A percentile compares a stretch with the other conserved stretches of the same genome.
Evolutionary conservation across 108 stramenopile genomes (phyloP).

Genomic region (Pseudonitzschia multiseries): DNA sequence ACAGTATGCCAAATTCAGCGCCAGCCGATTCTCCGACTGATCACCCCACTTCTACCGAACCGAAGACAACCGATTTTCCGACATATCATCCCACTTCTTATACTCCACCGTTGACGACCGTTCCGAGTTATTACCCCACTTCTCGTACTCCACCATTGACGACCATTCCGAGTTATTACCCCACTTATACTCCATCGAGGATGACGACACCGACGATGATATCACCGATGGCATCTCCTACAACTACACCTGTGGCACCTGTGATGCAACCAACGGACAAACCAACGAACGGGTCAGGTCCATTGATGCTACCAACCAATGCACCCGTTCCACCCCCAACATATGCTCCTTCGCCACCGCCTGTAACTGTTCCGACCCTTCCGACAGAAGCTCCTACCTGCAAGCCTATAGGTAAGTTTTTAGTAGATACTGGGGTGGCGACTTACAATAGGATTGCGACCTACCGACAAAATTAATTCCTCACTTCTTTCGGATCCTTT

Average conservation of each 20-base stretch:
- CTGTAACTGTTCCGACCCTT: conserved; percentile 1
- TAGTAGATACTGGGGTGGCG: background rate
- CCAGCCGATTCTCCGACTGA: background rate
- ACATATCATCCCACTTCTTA: too few relatives aligned
- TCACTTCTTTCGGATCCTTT: background rate
- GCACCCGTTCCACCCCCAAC: conserved; percentile 11
- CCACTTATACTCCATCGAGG: conserved; percentile 1
- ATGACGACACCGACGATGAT: background rate
- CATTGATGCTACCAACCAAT: background rate
- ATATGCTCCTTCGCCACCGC: background rate
- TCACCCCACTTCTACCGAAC: background rate
- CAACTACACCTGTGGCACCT: too few relatives aligned
- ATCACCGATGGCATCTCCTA: too few relatives aligned
- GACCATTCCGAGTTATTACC: too few relatives aligned
- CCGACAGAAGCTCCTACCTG: conserved; percentile 23
- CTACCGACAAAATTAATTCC: background rate
- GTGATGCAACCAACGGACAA: background rate
- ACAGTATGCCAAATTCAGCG: background rate
- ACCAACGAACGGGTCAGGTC: conserved; percentile 1
- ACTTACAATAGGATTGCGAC: background rate
- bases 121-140: too few relatives aligned
- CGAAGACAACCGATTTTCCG: background rate
- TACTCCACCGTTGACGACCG: too few relatives aligned
- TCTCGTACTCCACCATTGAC: too few relatives aligned
- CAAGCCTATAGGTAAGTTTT: conserved; percentile 9